Evolutionary conservation across 2,329 filamentous ascomycete genomes (phyloP), one percentile per base, ranked within the genome.

Genomic region (Aspergillus arachidicola): DNA sequence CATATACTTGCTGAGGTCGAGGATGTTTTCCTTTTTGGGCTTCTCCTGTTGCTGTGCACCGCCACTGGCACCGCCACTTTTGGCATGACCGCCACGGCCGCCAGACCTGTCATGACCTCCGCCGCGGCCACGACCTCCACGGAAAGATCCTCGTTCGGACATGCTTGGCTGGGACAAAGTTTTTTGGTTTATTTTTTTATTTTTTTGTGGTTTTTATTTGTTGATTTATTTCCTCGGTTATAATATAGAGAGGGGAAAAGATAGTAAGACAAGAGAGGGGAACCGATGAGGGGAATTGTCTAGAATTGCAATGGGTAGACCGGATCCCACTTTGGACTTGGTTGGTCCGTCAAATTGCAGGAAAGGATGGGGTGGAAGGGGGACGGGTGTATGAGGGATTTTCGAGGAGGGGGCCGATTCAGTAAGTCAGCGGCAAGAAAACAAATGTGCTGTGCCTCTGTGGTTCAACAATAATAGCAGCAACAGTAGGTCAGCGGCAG

Each of bases 1-100:
- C 91, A 97, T 93, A 80, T 98, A 99, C 82, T 97, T 97, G 76
- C 85, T 88, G 73, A 99, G 80, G 76, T 99, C 94, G 59, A 99
- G 87, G 73, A 99, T 99, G 78, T 97, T 98, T 81, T 99, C 95
- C 85, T 98, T 98, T 88, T 97, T 97, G 65, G 93, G 92, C 72
- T 90, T 87, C 80, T 96, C 92, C 70, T 85, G 81, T 64, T 84
- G 79, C 74, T 81, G 62, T n/a, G 81, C 79, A 71, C 81, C 78
- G 65, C 82, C 80, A 66, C 82, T 78, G 12, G 80, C 80, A 71
- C 83, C 82, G 71, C 83, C 81, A 70, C 83, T 78, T 71, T 68
- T 72, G 80, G 79, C 67, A 79, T 80, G 69, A 55, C 79, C 78
- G 59, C 81, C 77, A 68, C 74, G 71, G 53, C 75, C 73, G 63